phyloP scores from a whole-genome alignment of 108 stramenopile species.

The Seminavis robusta region DNA sequence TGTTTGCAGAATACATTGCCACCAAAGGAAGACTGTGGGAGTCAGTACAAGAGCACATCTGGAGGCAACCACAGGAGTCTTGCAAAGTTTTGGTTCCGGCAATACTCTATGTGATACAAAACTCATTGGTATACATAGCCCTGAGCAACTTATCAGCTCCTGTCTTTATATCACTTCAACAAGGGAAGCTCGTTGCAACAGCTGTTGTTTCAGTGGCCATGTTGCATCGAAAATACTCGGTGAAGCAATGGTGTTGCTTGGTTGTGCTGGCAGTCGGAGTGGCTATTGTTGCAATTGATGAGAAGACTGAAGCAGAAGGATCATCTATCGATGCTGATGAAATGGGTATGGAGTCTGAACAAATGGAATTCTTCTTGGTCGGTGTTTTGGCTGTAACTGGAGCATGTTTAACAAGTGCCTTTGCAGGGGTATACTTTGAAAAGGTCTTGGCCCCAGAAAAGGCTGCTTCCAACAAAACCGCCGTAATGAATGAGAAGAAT shows the following conservation, averaged over 20 bases:
- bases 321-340: neutral
- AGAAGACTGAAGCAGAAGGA: neutral
- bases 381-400: slow-evolving; percentile 68
- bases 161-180: slow-evolving; percentile 83
- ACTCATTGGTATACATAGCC: slow-evolving; percentile 79
- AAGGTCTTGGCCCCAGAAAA: slow-evolving; percentile 83
- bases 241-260: slow-evolving; percentile 72
- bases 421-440: slow-evolving; percentile 92
- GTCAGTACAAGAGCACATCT: slow-evolving; percentile 45
- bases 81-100: slow-evolving; percentile 69
- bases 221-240: slow-evolving; percentile 54
- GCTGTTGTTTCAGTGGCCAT: slow-evolving; percentile 75
- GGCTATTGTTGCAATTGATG: slow-evolving; percentile 57
- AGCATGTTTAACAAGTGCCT: slow-evolving; percentile 77
- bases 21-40: slow-evolving; percentile 37
- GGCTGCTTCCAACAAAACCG: slow-evolving; percentile 48
- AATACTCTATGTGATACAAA: slow-evolving; percentile 81
- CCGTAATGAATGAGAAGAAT: too few species aligned
- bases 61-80: slow-evolving; percentile 57
- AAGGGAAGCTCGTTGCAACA: slow-evolving; percentile 82
- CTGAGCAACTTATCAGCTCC: slow-evolving; percentile 78
- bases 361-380: slow-evolving; percentile 22
- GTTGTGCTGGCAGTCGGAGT: slow-evolving; percentile 75
- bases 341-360: slow-evolving; percentile 4
- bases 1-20: slow-evolving; percentile 30